phyloP scores from a whole-genome alignment of 2,329 filamentous ascomycete species.

The Fusarium napiforme region DNA sequence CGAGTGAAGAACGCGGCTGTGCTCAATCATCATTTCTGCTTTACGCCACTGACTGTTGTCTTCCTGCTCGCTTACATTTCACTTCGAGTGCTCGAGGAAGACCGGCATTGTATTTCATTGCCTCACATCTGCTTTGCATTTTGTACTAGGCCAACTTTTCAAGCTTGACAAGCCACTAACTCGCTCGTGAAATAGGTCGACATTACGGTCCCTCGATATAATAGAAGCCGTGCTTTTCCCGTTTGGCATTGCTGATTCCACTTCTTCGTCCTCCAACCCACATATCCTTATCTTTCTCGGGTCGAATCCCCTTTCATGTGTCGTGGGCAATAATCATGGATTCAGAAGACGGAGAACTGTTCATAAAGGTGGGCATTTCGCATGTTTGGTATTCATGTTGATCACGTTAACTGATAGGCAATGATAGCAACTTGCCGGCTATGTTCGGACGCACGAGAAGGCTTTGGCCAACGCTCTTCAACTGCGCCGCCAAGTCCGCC shows the following conservation, averaged over 20 bases:
- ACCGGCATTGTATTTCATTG: conserved; percentile 3
- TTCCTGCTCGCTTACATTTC: conserved; percentile 3
- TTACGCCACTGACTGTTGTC: background rate
- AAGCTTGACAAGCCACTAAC: conserved; percentile 34
- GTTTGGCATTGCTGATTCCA: conserved; percentile 10
- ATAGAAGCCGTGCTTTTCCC: conserved; percentile 10
- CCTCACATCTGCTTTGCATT: conserved; percentile 13
- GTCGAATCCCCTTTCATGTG: conserved; percentile 38
- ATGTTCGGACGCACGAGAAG: conserved; percentile 97
- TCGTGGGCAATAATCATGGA: conserved; percentile 71
- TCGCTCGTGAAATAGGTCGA: conserved; percentile 38
- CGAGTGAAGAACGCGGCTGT: conserved; percentile 35
- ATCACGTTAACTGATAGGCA: conserved; percentile 46
- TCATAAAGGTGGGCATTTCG: conserved; percentile 76
- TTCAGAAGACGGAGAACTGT: conserved; percentile 89
- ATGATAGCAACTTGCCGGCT: conserved; percentile 87
- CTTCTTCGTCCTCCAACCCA: conserved; percentile 6
- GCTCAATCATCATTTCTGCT: conserved; percentile 19
- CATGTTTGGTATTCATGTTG: background rate
- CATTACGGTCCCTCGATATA: conserved; percentile 28
- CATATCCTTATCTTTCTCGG: conserved; percentile 1
- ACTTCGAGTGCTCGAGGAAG: conserved; percentile 6
- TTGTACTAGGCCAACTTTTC: conserved; percentile 14
- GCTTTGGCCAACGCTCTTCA: conserved; percentile 95
- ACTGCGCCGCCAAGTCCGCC: conserved; percentile 78